Evolutionary conservation across 495 filamentous ascomycete species (phyloP), one percentile per base, ranked within the genome.

Genomic region (Emericellopsis terricola): DNA sequence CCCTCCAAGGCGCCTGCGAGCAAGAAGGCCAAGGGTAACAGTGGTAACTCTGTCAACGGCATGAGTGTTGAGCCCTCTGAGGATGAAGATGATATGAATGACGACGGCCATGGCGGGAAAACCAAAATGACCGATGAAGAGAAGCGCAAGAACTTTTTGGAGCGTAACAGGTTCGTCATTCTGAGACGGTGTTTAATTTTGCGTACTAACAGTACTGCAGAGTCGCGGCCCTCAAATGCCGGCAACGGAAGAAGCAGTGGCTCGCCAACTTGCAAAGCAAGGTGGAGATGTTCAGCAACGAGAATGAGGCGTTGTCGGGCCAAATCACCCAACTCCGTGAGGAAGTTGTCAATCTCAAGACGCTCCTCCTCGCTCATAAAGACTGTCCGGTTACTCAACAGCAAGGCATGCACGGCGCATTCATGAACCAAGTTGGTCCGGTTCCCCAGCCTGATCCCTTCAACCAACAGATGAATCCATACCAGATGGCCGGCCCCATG

Each of bases 191-290:
- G n/a, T n/a, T n/a, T n/a, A n/a, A n/a, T n/a, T n/a, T n/a, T n/a
- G n/a, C n/a, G 26, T 24, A 32, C 26, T 4, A n/a, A 27, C 13
- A 2, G 43, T 42, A 29, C 53, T 62, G 32, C 42, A 96, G 89
- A 50, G 83, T 97, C 42, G 89, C 89, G 24, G 89, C 89, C 16
- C 62, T 97, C 33, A 97, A 97, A 53, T 97, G 89, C 60, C 78
- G 89, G 36, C 89, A 97, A 52, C 76, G 89, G 4, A 97, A 97
- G 65, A 97, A 97, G 62, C 89, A 96, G 51, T 97, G 89, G 89
- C 72, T 97, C 29, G 80, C 81, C 11, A 97, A 93, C 49, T 68
- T 97, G 2, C 89, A 97, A 54, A 70, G 69, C 15, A 97, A 97
- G 53, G 89, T 96, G 19, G 89, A 97, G 48, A 57, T 93, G 28